phyloP scores from a whole-genome alignment of 23 red algal species.

The Rhodosorus marinus region DNA sequence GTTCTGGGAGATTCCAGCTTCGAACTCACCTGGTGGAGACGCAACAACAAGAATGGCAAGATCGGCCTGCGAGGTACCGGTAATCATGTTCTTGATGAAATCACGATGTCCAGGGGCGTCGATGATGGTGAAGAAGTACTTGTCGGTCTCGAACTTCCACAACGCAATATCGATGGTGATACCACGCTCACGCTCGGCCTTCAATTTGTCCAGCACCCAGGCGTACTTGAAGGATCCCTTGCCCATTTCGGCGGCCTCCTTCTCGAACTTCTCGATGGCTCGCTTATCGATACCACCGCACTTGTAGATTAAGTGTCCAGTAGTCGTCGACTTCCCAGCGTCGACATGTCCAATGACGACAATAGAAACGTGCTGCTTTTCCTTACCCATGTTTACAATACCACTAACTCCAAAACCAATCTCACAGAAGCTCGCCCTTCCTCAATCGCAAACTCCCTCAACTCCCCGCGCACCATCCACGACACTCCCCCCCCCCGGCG shows the following conservation, averaged over 20 bases:
- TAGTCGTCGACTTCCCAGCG: constrained; percentile 5
- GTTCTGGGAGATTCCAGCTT: constrained; percentile 52
- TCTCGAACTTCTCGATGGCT: constrained; percentile 54
- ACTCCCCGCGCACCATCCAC: background rate
- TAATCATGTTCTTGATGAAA: constrained; percentile 3
- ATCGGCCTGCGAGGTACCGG: constrained; percentile 7
- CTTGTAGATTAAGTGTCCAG: background rate
- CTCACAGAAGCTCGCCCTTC: background rate
- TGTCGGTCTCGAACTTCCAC: constrained; percentile 8
- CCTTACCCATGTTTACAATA: background rate
- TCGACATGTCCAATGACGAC: constrained; percentile 7
- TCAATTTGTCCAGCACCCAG: constrained; percentile 17
- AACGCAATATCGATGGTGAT: constrained; percentile 32
- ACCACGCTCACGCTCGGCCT: constrained; percentile 24
- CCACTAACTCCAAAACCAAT: no score
- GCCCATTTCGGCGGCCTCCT: constrained; percentile 92
- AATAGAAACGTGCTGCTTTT: constrained; percentile 11
- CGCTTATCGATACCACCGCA: constrained; percentile 1
- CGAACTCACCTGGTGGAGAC: constrained; percentile 61
- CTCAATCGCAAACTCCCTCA: background rate
- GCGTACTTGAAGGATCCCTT: constrained; percentile 83
- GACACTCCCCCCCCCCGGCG: background rate
- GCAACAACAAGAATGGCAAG: constrained; percentile 8
- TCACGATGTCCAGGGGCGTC: constrained; percentile 10
- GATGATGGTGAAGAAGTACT: constrained; percentile 1